phyloP scores from a whole-genome alignment of 495 filamentous ascomycete genomes.

The Penicillium canariense region DNA sequence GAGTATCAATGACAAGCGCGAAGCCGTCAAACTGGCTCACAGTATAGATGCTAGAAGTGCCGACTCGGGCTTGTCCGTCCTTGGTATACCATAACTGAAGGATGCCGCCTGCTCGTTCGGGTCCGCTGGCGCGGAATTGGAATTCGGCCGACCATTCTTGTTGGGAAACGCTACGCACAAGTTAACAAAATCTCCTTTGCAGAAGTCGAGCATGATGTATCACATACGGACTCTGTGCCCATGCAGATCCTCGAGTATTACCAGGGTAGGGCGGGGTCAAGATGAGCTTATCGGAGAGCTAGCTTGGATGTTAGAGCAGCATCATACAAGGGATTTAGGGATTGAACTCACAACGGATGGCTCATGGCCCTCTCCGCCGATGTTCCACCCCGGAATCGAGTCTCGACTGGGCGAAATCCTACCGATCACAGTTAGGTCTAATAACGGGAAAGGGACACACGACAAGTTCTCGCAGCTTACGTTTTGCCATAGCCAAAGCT shows the following conservation, averaged over 20 bases:
- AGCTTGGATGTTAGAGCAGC: conserved; percentile 1
- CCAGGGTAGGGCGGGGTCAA: conserved; percentile 87
- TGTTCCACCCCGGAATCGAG: conserved; percentile 61
- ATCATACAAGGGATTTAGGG: not conserved
- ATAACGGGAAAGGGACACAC: not conserved
- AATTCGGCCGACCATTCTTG: conserved; percentile 77
- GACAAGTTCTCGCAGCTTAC: conserved; percentile 38
- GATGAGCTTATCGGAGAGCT: conserved; percentile 86
- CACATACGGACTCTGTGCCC: conserved; percentile 65
- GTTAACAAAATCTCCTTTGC: conserved; percentile 4
- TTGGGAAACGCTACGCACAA: conserved; percentile 38
- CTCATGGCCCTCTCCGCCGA: conserved; percentile 66
- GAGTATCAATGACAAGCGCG: conserved; percentile 80
- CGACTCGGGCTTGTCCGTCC: conserved; percentile 62
- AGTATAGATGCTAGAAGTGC: conserved; percentile 76
- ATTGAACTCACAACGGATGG: conserved; percentile 57
- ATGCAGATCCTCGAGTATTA: conserved; percentile 78
- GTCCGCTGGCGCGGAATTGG: conserved; percentile 83
- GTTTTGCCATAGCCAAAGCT: conserved; percentile 74
- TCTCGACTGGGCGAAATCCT: conserved; percentile 57
- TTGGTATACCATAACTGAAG: conserved; percentile 90
- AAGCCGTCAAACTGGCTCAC: conserved; percentile 81
- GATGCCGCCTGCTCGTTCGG: conserved; percentile 83
- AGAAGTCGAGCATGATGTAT: not conserved
- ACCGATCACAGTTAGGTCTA: conserved; percentile 24